Evolutionary conservation across 2,329 filamentous ascomycete species (phyloP), one percentile per base, ranked within the genome.

Genomic region (Ceratocystiopsis sp.): DNA sequence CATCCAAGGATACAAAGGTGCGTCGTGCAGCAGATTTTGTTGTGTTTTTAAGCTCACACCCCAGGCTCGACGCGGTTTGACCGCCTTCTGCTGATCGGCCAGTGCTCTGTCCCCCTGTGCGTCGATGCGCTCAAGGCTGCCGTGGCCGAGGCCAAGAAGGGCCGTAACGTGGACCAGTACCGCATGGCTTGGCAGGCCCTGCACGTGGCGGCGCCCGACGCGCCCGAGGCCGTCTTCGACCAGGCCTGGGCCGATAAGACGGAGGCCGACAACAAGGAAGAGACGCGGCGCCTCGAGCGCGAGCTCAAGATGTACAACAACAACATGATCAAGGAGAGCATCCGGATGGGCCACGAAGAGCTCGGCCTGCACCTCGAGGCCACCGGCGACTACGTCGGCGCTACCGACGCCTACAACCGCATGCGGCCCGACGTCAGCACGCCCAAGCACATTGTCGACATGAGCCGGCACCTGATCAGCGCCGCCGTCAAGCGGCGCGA

Each of bases 321-420:
- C 57, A 98, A 96, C 54, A 64, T 96, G 37, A 86, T 98, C 53
- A 94, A 95, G 58, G 91, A 98, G 63, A 95, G 86, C 63, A 94
- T 96, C 54, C 41, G 43, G 25, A 95, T 96, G 78, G 89, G 85
- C 38, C 83, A 95, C 53, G 86, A 95, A 59, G 91, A 96, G 53
- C 67, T 96, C 6, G 91, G 85, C 37, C 77, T 75, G 48, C 86
- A 94, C 60, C 80, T 81, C 49, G 84, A 93, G 59, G 69, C 68
- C 35, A 84, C 76, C 15, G 89, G 91, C 43, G 79, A 87, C 45
- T 71, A 89, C 10, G 59, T 64, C 34, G 71, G 71, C 13, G 84
- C 91, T 0, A 72, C 74, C 40, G 87, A 93, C 50, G 74, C 84
- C 2, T 96, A 84, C 57, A 67, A 71, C 49, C 79, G 81, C 50